These are phyloP conservation scores for Oenanthe sinensis DNA, from an alignment of 129 eudicot species.

Conservation along the genomic window DNA sequence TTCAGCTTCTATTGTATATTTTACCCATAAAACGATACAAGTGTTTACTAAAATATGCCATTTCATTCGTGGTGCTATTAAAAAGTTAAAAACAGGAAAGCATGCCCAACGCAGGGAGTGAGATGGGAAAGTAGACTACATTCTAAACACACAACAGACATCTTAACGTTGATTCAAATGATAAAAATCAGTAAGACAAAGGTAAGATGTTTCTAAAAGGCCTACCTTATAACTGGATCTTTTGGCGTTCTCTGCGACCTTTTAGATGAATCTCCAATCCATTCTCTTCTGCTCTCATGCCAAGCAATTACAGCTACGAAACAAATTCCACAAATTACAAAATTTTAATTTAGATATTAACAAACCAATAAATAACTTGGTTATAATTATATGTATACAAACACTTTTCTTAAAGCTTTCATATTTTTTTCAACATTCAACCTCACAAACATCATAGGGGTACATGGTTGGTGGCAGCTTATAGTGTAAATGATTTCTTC, in stretches of 20 bases:
- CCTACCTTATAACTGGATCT: slow-evolving; percentile 62
- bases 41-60: background rate
- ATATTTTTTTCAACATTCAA: background rate
- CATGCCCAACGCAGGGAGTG: background rate
- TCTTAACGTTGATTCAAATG: background rate
- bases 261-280: slow-evolving; percentile 48
- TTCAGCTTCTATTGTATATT: background rate
- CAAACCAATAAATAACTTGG: background rate
- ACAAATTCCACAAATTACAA: slow-evolving; percentile 9
- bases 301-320: slow-evolving; percentile 42
- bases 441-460: background rate
- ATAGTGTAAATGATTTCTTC: background rate
- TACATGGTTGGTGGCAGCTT: background rate
- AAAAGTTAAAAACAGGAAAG: background rate
- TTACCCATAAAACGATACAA: background rate
- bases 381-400: background rate
- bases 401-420: background rate
- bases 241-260: slow-evolving; percentile 27
- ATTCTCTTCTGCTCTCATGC: slow-evolving; percentile 50
- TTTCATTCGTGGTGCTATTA: background rate
- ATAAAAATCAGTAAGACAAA: background rate
- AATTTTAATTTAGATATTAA: background rate
- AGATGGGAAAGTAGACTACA: background rate
- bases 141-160: too few species aligned
- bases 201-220: background rate